Base-by-base conservation (phyloP, 2,329 filamentous ascomycete species). In the Cadophora sp. region DNA sequence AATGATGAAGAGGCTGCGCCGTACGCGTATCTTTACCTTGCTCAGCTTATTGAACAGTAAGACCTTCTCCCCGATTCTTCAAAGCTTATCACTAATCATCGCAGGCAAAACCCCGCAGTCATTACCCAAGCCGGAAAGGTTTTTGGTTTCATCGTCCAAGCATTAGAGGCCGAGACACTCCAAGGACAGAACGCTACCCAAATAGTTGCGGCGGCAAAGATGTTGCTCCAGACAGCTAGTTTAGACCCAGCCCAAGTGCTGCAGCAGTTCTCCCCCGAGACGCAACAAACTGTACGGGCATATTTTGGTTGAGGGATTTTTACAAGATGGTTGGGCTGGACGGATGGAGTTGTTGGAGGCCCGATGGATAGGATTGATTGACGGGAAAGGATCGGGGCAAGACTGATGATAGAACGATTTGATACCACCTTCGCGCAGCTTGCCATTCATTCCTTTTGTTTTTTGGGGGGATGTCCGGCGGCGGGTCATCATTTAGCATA, bases 1-100 rank as follows among this genome's bases (percentile, higher is more conserved):
- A 97, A 97, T 76, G 96, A 99, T 72, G 96, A 99, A 79, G 96
- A 99, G 81, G 96, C 96, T 4, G 96, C 96, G 22, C 96, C 96
- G 16, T 98, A 96, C 79, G 94, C 94, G 1, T 99, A 99, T 78
- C 90, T 90, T 53, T 99, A 97, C 81, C 83, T 99, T 66, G 90
- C 92, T 14, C 91, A 97, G 78, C 81, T 99, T 70, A 97, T 98
- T 78, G 91, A 96, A 73, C 91, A 96, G 96, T 97, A 88, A 87
- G 94, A 90, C 39, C 24, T 30, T 43, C 9, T 36, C 8, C 4
- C 18, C 39, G 18, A 56, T 33, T 53, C 50, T 30, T 51, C 60
- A 30, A 48, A 33, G 51, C 14, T 47, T 30, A 60, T 80, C 70
- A 81, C 75, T 63, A 45, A 70, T 64, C 41, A 58, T n/a, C 36